A percentile compares a stretch with the other conserved stretches of the same genome.
These are phyloP conservation scores for Diplocarpon mali DNA, from an alignment of 2,329 filamentous ascomycete species.

Conservation along the genomic window DNA sequence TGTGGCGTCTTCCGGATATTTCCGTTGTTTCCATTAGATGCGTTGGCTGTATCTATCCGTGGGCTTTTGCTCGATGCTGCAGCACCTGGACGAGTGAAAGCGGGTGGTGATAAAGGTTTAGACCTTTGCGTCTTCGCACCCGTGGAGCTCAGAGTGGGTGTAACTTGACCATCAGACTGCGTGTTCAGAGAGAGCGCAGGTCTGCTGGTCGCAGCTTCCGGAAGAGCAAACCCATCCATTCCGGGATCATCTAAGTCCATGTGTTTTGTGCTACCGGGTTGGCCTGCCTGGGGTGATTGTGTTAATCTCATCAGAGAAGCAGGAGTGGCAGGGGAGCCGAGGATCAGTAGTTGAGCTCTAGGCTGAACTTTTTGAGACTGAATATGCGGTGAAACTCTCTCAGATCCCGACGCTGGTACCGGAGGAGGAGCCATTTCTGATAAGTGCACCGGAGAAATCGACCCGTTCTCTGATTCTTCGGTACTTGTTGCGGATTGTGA, in stretches of 20 bases:
- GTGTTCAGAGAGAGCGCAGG: conserved; percentile 42
- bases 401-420: conserved; percentile 53
- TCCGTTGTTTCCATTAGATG: conserved; percentile 32
- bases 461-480: conserved; percentile 51
- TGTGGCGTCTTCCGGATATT: conserved; percentile 40
- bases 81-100: conserved; percentile 24
- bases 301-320: conserved; percentile 76
- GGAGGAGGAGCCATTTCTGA: conserved; percentile 59
- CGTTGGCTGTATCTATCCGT: conserved; percentile 39
- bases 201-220: conserved; percentile 52
- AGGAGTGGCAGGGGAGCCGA: conserved; percentile 61
- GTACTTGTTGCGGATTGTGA: conserved; percentile 27
- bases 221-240: conserved; percentile 60
- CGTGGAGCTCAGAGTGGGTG: conserved; percentile 39
- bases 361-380: conserved; percentile 37
- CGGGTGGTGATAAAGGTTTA: conserved; percentile 35
- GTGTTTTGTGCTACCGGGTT: conserved; percentile 33
- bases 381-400: conserved; percentile 57
- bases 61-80: conserved; percentile 40
- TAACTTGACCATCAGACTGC: conserved; percentile 38
- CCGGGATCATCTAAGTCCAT: conserved; percentile 37
- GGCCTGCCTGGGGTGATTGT: conserved; percentile 23
- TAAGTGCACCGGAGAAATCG: conserved; percentile 51
- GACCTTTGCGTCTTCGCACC: conserved; percentile 29
- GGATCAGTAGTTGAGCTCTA: conserved; percentile 27